phyloP scores from a whole-genome alignment of 305 asterid genomes.

The Fraxinus sp. region DNA sequence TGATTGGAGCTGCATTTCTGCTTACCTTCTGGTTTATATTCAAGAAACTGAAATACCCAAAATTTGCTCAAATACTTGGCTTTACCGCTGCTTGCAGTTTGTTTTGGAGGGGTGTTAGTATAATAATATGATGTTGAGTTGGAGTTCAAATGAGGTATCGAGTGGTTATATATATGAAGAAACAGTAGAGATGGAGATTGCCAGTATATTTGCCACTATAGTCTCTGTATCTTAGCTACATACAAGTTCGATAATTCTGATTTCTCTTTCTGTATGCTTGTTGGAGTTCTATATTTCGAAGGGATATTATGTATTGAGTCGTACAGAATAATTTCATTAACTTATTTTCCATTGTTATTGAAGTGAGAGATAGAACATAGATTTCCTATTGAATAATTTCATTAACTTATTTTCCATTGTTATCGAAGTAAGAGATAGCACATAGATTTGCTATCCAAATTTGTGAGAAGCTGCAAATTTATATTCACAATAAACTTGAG shows the following conservation, averaged over 20 bases:
- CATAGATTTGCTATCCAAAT: slow-evolving; percentile 4
- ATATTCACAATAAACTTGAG: background rate
- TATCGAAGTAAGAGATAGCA: background rate
- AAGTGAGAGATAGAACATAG: background rate
- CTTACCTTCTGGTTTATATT: slow-evolving; percentile 19
- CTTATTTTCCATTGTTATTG: background rate
- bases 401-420: background rate
- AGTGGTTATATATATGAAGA: slow-evolving; percentile 1
- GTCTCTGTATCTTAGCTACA: background rate
- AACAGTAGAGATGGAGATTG: slow-evolving; percentile 20
- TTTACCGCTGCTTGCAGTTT: slow-evolving; percentile 4
- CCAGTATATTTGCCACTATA: slow-evolving; percentile 14
- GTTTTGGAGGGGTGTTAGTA: slow-evolving; percentile 10
- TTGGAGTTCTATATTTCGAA: slow-evolving; percentile 26
- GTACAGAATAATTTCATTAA: slow-evolving; percentile 2
- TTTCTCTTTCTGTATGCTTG: slow-evolving; percentile 21
- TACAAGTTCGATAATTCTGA: slow-evolving; percentile 6
- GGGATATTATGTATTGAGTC: background rate
- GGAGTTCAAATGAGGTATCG: slow-evolving; percentile 14
- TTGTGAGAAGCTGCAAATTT: slow-evolving; percentile 11
- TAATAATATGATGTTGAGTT: slow-evolving; percentile 6
- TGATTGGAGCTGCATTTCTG: slow-evolving; percentile 14
- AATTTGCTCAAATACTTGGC: slow-evolving; percentile 2
- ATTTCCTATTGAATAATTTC: background rate
- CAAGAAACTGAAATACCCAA: background rate